Percentiles rank a stretch among this genome's conserved stretches.
Evolutionary conservation across 768 basidiomycete species (phyloP).

Genomic region (Fistulinella prunicolor): DNA sequence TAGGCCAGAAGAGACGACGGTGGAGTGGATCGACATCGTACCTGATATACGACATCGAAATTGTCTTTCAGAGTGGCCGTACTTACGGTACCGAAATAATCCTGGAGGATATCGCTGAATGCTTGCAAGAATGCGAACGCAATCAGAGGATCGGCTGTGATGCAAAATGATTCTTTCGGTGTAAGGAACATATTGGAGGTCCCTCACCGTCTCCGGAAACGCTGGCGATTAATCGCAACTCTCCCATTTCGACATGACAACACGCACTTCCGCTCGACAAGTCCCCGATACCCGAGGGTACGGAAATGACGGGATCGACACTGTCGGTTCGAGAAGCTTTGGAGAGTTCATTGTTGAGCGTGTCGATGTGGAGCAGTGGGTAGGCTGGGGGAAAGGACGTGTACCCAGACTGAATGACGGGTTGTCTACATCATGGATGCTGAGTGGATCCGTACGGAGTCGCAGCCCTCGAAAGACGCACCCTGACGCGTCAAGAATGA

Average conservation of each 20-base stretch:
- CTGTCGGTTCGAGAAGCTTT: constrained; percentile 51
- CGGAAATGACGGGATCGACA: constrained; percentile 74
- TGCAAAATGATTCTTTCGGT: background rate
- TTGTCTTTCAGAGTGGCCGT: constrained; percentile 81
- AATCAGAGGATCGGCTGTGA: constrained; percentile 80
- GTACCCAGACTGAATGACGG: constrained; percentile 91
- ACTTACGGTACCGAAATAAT: constrained; percentile 87
- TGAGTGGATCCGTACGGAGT: too few species aligned
- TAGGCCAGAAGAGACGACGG: background rate
- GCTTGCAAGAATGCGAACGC: constrained; percentile 87
- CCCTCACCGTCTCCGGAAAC: constrained; percentile 75
- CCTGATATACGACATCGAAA: constrained; percentile 95
- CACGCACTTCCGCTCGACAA: constrained; percentile 59
- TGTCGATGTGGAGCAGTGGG: constrained; percentile 83
- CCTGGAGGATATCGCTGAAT: constrained; percentile 77
- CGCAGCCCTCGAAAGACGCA: constrained; percentile 34
- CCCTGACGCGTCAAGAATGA: constrained; percentile 75
- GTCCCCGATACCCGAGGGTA: constrained; percentile 44
- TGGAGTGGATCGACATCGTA: constrained; percentile 28
- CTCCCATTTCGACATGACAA: constrained; percentile 77
- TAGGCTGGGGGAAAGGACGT: constrained; percentile 73
- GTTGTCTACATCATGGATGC: constrained; percentile 41
- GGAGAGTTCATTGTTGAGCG: constrained; percentile 69
- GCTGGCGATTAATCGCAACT: constrained; percentile 75
- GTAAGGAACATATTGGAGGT: background rate